phyloP scores from a whole-genome alignment of 2,329 filamentous ascomycete species.

The Calonectria multiphialidica region DNA sequence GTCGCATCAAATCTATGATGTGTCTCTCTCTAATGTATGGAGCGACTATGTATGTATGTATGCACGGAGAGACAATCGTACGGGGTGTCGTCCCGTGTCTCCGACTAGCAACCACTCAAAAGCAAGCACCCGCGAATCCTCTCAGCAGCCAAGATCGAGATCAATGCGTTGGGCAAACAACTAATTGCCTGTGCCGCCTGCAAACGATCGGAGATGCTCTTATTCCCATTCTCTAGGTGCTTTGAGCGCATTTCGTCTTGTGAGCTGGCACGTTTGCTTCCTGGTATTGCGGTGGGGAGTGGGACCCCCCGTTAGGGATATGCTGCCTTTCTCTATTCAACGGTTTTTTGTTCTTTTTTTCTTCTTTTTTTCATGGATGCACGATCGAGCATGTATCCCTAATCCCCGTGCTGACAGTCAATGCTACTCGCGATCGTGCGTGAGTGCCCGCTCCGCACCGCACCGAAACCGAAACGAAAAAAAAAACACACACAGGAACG shows the following conservation, averaged over 20 bases:
- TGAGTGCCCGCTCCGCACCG: background rate
- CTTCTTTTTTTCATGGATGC: background rate
- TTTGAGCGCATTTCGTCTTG: slow-evolving; percentile 7
- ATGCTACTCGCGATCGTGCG: background rate
- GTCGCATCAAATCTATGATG: background rate
- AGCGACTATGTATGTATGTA: background rate
- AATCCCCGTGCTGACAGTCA: background rate
- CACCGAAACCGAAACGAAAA: background rate
- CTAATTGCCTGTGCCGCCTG: background rate
- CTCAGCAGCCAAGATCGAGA: background rate
- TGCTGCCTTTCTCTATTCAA: background rate
- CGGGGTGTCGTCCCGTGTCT: background rate
- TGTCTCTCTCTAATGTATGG: background rate
- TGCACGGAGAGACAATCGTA: too few species aligned
- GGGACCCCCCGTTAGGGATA: background rate
- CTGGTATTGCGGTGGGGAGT: background rate
- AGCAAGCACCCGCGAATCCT: background rate
- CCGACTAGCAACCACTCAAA: background rate
- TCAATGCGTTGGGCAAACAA: background rate
- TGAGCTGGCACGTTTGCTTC: background rate
- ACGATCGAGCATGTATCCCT: background rate
- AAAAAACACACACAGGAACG: background rate
- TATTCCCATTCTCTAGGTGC: background rate
- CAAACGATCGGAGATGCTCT: background rate
- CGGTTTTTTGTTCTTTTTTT: background rate